phyloP scores from a whole-genome alignment of 179 eudicot species.

The Corrigiola litoralis region DNA sequence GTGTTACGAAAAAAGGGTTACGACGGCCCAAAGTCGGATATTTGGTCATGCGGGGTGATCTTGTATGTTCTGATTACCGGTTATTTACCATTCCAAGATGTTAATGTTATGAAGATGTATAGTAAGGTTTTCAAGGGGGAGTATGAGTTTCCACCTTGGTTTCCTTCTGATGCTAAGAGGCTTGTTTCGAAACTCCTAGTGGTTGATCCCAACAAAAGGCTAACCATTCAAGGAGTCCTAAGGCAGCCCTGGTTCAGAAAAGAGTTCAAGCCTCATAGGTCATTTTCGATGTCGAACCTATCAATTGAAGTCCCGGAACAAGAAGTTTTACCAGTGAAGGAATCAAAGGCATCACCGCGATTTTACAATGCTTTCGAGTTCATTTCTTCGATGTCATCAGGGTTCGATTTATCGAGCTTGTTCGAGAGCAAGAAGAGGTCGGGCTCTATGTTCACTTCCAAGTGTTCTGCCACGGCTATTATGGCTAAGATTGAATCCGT shows the following conservation, averaged over 20 bases:
- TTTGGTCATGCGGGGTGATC: conserved; percentile 50
- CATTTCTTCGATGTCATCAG: conserved; percentile 79
- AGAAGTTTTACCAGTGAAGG: not conserved
- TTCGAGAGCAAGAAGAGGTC: conserved; percentile 40
- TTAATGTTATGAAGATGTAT: conserved; percentile 37
- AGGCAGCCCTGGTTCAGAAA: conserved; percentile 32
- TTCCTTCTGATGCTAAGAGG: conserved; percentile 27
- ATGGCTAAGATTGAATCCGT: conserved; percentile 36
- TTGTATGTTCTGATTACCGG: conserved; percentile 34
- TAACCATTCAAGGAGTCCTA: conserved; percentile 33
- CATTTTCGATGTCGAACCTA: not conserved
- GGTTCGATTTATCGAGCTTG: conserved; percentile 63
- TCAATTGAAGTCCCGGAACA: conserved; percentile 1
- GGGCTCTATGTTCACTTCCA: conserved; percentile 67
- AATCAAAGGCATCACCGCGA: conserved; percentile 25
- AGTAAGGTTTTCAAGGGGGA: conserved; percentile 28
- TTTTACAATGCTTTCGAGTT: conserved; percentile 81
- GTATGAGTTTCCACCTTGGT: conserved; percentile 37
- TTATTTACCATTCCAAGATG: conserved; percentile 36
- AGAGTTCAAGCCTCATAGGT: conserved; percentile 13
- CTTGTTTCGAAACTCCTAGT: conserved; percentile 36
- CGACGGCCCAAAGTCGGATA: conserved; percentile 38
- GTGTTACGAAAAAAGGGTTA: conserved; percentile 66
- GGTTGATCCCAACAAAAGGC: conserved; percentile 31
- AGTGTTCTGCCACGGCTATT: conserved; percentile 42